Conservation (phyloP, 805 yeast genomes). For the Danielozyma ontarioensis region DNA sequence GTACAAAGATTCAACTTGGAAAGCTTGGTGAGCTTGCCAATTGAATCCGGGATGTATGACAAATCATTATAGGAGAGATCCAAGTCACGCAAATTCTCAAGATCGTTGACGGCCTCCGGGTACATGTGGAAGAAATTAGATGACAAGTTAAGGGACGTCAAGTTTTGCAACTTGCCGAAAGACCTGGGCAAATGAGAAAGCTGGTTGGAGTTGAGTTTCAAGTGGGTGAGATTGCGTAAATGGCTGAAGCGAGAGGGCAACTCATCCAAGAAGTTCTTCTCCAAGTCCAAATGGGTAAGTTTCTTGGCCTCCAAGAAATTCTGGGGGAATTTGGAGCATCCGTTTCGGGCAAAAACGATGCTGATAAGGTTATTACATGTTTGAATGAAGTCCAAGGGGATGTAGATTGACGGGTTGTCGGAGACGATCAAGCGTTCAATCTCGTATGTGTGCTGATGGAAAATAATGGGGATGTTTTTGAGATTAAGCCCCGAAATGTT, state of each 20-base stretch:
- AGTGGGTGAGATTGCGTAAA: conserved; percentile 47
- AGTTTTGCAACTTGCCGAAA: conserved; percentile 49
- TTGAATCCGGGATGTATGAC: conserved; percentile 51
- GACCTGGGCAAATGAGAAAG: conserved; percentile 56
- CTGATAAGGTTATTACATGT: conserved; percentile 66
- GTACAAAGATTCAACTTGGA: conserved; percentile 71
- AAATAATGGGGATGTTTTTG: conserved; percentile 78
- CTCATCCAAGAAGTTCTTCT: conserved; percentile 68
- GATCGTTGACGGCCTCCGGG: conserved; percentile 61
- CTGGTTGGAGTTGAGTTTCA: conserved; percentile 74
- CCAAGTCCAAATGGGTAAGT: conserved; percentile 64
- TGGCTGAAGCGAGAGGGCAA: conserved; percentile 52
- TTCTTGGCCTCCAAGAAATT: conserved; percentile 67
- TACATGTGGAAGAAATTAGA: conserved; percentile 64
- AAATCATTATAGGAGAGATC: conserved; percentile 82
- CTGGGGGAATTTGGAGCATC: conserved; percentile 69
- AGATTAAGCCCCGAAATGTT: conserved; percentile 68
- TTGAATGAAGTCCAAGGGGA: conserved; percentile 84
- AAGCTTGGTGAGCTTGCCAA: conserved; percentile 55
- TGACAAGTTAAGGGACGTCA: conserved; percentile 65
- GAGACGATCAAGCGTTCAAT: conserved; percentile 80
- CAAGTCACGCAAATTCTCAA: conserved; percentile 56
- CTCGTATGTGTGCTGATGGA: conserved; percentile 75
- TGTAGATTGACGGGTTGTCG: conserved; percentile 76
- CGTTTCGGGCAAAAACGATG: conserved; percentile 65